Base-by-base conservation (phyloP, 768 basidiomycete genomes). In the Mycena pura region DNA sequence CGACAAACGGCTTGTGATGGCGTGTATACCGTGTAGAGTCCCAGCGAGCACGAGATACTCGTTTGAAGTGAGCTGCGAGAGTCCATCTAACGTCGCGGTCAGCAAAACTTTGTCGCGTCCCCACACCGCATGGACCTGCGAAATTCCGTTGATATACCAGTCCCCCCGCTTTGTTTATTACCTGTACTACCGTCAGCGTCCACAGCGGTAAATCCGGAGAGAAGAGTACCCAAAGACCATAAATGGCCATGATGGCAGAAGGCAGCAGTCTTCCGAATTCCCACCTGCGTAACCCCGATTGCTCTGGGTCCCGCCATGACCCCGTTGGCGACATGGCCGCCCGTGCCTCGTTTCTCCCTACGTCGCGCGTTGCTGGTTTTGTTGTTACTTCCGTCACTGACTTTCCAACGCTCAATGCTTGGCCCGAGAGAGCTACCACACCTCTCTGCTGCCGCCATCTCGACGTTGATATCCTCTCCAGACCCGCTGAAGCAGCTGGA, bases 81-180 rank as follows among this genome's bases (percentile, higher is more conserved):
- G 87, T n/a, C 94, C 95, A 66, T 96, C 97, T 97, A 73, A 25
- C 44, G 27, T 54, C 21, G n/a, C 44, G 47, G 39, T 46, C 46
- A 57, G 40, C 45, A 46, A 40, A 27, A 29, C 40, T 40, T 25
- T n/a, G 29, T 21, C 38, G 40, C n/a, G 53, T n/a, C 8, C 27
- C 41, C 15, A 27, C 43, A 51, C 49, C 53, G 71, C 21, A 55
- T 80, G 45, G 64, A 93, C 96, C 94, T 79, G 90, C 88, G 72
- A 96, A 96, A 72, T 89, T 93, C 59, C 92, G 86, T 68, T 96
- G 91, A 78, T 96, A 99, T 41, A 98, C 91, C 31, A 99, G 84
- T 7, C 97, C 97, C 25, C 97, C 97, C 14, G 97, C 97, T 80
- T 99, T 99, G 76, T 98, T 99, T 70, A 99, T 96, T 57, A 98